Evolutionary conservation across 2,329 filamentous ascomycete genomes (phyloP).

Genomic region (Phialophora tarda): DNA sequence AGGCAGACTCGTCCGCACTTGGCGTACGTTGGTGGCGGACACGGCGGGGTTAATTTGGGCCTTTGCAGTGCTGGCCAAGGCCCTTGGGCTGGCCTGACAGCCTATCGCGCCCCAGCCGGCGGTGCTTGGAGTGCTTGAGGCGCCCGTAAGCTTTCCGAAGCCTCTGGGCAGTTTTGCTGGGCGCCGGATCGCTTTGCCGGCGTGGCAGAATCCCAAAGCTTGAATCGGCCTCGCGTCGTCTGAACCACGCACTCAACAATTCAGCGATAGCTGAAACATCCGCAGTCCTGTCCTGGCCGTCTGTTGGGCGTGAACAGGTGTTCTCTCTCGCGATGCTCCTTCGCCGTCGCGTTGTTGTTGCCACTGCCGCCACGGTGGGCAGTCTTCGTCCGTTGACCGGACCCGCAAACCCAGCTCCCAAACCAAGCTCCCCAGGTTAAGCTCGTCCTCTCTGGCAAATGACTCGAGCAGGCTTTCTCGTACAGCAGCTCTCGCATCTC

Average conservation of each 20-base stretch:
- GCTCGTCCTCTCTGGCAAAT: neutral
- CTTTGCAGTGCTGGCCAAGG: constrained; percentile 1
- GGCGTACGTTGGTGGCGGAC: constrained; percentile 12
- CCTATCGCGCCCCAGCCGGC: neutral
- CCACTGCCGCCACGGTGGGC: neutral
- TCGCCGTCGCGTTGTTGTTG: neutral
- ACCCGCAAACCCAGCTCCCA: neutral
- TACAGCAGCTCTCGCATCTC: constrained; percentile 3
- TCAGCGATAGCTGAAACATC: constrained; percentile 23
- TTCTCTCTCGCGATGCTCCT: constrained; percentile 24
- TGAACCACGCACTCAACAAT: neutral
- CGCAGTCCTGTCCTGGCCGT: constrained; percentile 8
- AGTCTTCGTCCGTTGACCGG: neutral
- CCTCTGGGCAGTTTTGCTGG: constrained; percentile 3
- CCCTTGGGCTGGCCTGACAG: neutral
- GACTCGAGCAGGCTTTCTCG: neutral
- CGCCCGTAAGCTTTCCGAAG: constrained; percentile 8
- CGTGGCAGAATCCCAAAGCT: neutral
- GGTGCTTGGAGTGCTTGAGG: constrained; percentile 10
- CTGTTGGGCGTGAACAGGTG: constrained; percentile 21
- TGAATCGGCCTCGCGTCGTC: neutral
- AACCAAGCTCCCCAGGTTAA: constrained; percentile 4
- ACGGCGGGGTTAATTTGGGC: neutral
- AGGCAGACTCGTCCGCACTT: neutral
- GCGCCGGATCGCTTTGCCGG: constrained; percentile 2